Base-by-base conservation (phyloP, 345 rosid genomes). In the Arabidopsis suecica region DNA sequence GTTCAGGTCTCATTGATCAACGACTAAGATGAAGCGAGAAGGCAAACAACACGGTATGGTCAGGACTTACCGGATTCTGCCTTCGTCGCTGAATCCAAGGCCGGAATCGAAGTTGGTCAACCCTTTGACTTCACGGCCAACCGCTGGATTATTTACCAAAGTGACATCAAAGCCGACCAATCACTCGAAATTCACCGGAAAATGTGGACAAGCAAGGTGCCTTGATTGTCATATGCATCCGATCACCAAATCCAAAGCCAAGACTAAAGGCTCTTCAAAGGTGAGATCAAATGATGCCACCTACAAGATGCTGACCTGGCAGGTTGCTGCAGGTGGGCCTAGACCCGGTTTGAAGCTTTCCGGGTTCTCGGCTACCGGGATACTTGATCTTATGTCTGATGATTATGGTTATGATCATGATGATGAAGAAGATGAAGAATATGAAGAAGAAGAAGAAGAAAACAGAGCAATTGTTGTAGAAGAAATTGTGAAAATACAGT, bases 131-230 rank as follows among this genome's bases (percentile, higher is more conserved):
- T 82, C 84, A 0, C 84, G 84, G 0, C 83, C 88, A 2, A 80
- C 89, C 4, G 83, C 88, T 0, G 94, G 96, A 22, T 30, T 84
- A 6, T 91, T 85, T 44, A 59, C 90, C 38, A 86, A 65, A 74
- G 88, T 78, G 65, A 25, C 82, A 4, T 53, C 77, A 4, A 85
- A 83, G 69, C 93, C 97, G 73, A 85, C 90, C 36, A 89, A 87
- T 73, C 98, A 93, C 82, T 89, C 96, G 73, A 89, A 89, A 77
- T 88, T 87, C 82, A 89, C 93, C 22, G 88, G 91, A 4, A 91
- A 80, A 84, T 91, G 96, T 48, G 82, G 84, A 3, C 80, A 63
- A 60, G 45, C 87, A 3, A 83, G 84, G 53, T 93, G 96, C 42
- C 6, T 56, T 1, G 84, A 45, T 16, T 75, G 79, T 40, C 79